A percentile compares a stretch with the other conserved stretches of the same genome.
Conservation (phyloP, 176 grass and related monocot genomes). For the Juncus inflexus region DNA sequence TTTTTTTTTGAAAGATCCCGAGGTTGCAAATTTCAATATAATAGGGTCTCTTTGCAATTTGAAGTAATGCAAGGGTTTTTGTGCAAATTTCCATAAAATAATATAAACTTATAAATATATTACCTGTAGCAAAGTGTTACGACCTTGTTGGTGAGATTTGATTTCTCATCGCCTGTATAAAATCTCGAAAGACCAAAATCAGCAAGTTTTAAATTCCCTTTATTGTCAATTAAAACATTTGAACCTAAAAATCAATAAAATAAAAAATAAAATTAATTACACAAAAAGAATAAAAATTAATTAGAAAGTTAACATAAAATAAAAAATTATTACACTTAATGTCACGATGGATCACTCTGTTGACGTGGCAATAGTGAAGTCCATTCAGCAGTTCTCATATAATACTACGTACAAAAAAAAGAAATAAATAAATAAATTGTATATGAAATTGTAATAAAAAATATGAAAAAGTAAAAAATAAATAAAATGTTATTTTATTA, state of each 20-base stretch:
- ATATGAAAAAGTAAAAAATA: not conserved
- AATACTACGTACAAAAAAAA: conserved; percentile 39
- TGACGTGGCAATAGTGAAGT: conserved; percentile 88
- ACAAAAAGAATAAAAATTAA: conserved; percentile 9
- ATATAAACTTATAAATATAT: not conserved
- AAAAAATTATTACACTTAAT: conserved; percentile 56
- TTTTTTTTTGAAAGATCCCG: too few species aligned
- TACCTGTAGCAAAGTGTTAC: conserved; percentile 98
- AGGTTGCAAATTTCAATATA: too few species aligned
- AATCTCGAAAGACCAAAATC: conserved; percentile 94
- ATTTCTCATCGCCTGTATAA: conserved; percentile 73
- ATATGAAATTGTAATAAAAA: not conserved
- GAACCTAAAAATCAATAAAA: conserved; percentile 39
- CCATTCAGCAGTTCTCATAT: conserved; percentile 92
- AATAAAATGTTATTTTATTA: not conserved
- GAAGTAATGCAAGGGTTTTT: too few species aligned
- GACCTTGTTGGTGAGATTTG: conserved; percentile 82
- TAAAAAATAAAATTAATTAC: not conserved
- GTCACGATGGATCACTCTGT: conserved; percentile 94
- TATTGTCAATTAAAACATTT: conserved; percentile 92
- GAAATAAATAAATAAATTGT: too few species aligned
- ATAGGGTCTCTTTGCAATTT: too few species aligned
- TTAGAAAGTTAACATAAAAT: not conserved
- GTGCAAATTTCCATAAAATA: too few species aligned
- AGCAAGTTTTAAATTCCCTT: conserved; percentile 93